Percentiles rank a stretch among this genome's conserved stretches.
Conservation (phyloP, 179 eudicot species). For the Gypsophila paniculata region DNA sequence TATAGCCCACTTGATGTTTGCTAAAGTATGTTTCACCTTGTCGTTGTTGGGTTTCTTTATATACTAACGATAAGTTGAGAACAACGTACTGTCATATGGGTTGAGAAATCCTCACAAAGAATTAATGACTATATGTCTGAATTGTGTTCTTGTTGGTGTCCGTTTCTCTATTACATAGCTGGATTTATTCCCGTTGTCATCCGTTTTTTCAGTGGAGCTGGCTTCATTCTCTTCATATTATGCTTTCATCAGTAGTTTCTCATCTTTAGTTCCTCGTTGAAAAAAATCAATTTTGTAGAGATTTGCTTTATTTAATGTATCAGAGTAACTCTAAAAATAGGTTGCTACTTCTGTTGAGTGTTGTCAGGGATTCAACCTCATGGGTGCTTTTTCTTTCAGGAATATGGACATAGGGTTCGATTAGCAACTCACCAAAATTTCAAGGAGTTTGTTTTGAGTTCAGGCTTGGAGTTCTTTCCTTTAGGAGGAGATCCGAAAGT, state of each 20-base stretch:
- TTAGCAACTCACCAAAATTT: slow-evolving; percentile 84
- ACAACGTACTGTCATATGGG: too few relatives aligned
- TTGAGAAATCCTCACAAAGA: background rate
- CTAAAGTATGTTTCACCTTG: background rate
- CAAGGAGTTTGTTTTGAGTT: slow-evolving; percentile 65
- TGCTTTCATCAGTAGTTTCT: background rate
- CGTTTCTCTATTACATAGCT: background rate
- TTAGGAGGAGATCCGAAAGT: slow-evolving; percentile 90
- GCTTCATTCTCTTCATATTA: background rate
- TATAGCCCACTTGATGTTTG: background rate
- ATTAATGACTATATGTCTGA: background rate
- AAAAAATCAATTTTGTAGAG: background rate
- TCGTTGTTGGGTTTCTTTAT: background rate
- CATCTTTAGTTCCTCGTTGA: background rate
- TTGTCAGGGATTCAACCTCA: slow-evolving; percentile 1
- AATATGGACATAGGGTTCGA: slow-evolving; percentile 82
- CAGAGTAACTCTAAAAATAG: background rate
- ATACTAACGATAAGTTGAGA: background rate
- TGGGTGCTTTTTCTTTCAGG: slow-evolving; percentile 43
- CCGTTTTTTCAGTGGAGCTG: background rate
- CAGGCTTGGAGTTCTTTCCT: slow-evolving; percentile 90
- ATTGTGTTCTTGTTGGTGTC: background rate
- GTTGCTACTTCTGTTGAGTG: background rate
- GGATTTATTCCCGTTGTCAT: background rate
- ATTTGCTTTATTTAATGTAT: background rate